Evolutionary conservation across 2,329 filamentous ascomycete species (phyloP).

Genomic region (Aspergillus persii): DNA sequence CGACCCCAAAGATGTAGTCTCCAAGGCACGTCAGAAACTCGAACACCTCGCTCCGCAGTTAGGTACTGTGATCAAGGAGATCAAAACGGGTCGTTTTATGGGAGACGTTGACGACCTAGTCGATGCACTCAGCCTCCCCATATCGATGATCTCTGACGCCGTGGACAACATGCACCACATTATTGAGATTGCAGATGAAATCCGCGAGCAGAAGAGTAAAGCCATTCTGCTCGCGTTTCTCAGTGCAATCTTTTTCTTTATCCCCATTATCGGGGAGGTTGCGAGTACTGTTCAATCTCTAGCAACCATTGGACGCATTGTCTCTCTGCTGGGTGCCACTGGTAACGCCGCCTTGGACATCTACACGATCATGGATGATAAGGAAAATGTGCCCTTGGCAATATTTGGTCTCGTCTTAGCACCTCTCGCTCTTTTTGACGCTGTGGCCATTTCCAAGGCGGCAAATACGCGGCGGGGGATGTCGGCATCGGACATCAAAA

Average conservation of each 20-base stretch:
- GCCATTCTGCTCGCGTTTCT: constrained; percentile 29
- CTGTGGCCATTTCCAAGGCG: constrained; percentile 4
- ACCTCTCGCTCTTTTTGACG: constrained; percentile 10
- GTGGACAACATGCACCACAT: constrained; percentile 21
- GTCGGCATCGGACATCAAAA: not conserved
- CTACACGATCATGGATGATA: constrained; percentile 18
- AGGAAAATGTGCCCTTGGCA: constrained; percentile 14
- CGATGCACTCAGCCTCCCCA: constrained; percentile 1
- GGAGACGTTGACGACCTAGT: not conserved
- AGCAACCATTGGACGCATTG: constrained; percentile 1
- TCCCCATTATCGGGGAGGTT: constrained; percentile 4
- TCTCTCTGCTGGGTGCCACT: not conserved
- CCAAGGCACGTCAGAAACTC: not conserved
- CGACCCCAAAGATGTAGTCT: constrained; percentile 2
- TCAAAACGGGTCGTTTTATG: not conserved
- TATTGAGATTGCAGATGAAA: constrained; percentile 22
- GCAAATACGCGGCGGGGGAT: constrained; percentile 2
- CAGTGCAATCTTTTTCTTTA: constrained; percentile 25
- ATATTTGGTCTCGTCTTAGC: constrained; percentile 4
- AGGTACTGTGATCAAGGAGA: not conserved
- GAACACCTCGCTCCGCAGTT: too few species aligned
- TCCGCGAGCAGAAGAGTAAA: constrained; percentile 24
- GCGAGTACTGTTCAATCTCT: not conserved
- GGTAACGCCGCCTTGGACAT: constrained; percentile 15
- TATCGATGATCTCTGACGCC: constrained; percentile 3